Evolutionary conservation across 306 rosid species (phyloP), one percentile per base, ranked within the genome.

Genomic region (Gastrolobium villosum): DNA sequence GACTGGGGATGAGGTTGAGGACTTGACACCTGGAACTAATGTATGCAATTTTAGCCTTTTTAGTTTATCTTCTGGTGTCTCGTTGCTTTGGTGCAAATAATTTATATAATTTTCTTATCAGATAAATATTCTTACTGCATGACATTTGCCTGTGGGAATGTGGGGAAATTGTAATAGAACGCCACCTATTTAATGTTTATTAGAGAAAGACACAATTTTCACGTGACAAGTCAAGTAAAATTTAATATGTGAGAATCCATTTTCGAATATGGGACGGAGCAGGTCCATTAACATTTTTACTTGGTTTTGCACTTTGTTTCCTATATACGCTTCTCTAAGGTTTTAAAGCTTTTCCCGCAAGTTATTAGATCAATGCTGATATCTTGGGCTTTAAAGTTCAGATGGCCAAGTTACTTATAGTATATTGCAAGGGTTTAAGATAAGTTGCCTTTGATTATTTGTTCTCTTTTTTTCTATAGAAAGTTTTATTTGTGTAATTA

Each of bases 11-110:
- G 91, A 87, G 81, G 83, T 59, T 59, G 83, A 30, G 83, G 88
- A 85, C 77, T 57, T 26, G 48, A 50, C 76, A 43, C 84, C 63
- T 5, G 78, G 82, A 69, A 57, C 79, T 40, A 82, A 88, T 40
- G 99, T 95, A 91, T 80, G 90, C 39, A 46, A 55, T 59, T 82
- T 52, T 66, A 61, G 49, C 70, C 70, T 62, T 48, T 75, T 71
- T 75, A 40, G 39, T 70, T 61, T 78, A 70, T 84, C 57, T 71
- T 63, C 20, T 61, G 54, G 59, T 73, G 66, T 46, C 56, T 54
- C 53, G 43, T 13, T 76, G 45, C 41, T 81, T 73, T 80, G 44
- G 61, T 48, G 60, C 57, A 40, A 10, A 4, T 43, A 26, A 13
- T 80, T 66, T 46, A 46, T 35, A 26, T 67, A 45, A 14, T 65